phyloP scores from a whole-genome alignment of 2,329 filamentous ascomycete species.

The Hysterium pulicare region DNA sequence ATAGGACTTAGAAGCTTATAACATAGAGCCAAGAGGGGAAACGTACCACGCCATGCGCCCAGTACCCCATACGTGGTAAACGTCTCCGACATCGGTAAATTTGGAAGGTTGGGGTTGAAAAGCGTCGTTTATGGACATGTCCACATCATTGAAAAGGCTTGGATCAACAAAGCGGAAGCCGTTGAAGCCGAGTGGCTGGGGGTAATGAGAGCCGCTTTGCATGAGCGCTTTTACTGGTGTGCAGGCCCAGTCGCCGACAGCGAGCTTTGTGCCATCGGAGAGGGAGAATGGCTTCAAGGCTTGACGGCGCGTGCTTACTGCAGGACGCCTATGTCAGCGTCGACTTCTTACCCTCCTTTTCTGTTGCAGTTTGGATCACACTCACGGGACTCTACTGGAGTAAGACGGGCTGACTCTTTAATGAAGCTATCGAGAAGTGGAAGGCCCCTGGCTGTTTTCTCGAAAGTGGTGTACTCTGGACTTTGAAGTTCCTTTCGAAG shows the following conservation, averaged over 20 bases:
- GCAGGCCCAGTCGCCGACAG: constrained; percentile 16
- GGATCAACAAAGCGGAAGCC: constrained; percentile 19
- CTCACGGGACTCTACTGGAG: constrained; percentile 17
- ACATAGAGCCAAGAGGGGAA: not conserved
- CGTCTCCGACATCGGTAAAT: constrained; percentile 12
- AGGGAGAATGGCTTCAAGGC: constrained; percentile 15
- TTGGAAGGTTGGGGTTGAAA: constrained; percentile 11
- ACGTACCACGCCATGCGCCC: constrained; percentile 17
- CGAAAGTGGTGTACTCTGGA: constrained; percentile 11
- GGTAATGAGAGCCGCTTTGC: constrained; percentile 10
- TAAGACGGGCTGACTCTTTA: constrained; percentile 17
- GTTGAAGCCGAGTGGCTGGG: constrained; percentile 13
- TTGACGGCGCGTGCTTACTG: constrained; percentile 15
- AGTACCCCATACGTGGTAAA: constrained; percentile 17
- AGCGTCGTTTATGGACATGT: no score
- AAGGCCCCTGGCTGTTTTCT: constrained; percentile 9
- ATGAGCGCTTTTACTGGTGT: constrained; percentile 17
- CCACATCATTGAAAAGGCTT: constrained; percentile 1
- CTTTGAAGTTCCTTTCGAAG: constrained; percentile 14
- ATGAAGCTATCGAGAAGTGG: constrained; percentile 22
- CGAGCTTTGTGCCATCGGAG: constrained; percentile 14
- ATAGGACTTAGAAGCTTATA: not conserved
- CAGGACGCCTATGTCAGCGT: not conserved
- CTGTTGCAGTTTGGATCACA: not conserved
- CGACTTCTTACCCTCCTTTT: not conserved